phyloP scores from a whole-genome alignment of 108 stramenopile genomes.

The Stephanodiscus minutulus region DNA sequence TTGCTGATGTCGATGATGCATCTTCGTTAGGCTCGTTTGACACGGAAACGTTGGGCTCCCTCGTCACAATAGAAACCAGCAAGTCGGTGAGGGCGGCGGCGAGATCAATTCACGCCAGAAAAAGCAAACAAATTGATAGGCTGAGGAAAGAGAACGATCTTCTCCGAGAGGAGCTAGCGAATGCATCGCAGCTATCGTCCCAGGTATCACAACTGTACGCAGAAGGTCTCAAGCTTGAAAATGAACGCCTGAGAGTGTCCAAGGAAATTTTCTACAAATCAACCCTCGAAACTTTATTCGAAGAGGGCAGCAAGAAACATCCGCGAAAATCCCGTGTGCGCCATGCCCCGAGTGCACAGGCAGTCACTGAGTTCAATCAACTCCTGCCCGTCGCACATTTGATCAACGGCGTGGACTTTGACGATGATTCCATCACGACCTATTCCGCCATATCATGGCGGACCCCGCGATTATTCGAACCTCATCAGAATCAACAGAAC shows the following conservation, averaged over 20 bases:
- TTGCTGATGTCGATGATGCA: conserved; percentile 13
- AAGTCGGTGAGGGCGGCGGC: not conserved
- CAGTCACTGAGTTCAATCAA: conserved; percentile 5
- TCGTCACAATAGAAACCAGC: conserved; percentile 23
- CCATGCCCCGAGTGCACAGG: not conserved
- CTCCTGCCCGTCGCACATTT: conserved; percentile 13
- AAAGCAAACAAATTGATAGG: conserved; percentile 27
- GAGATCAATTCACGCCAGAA: not conserved
- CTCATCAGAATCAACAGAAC: conserved; percentile 1
- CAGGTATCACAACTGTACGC: conserved; percentile 23
- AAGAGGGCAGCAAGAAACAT: not conserved
- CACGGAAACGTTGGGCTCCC: conserved; percentile 35
- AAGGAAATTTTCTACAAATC: not conserved
- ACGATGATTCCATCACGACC: conserved; percentile 39
- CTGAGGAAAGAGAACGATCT: conserved; percentile 40
- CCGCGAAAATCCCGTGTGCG: not conserved
- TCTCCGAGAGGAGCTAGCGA: conserved; percentile 26
- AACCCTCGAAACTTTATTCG: conserved; percentile 5
- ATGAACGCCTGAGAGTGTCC: conserved; percentile 12
- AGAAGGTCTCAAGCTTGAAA: conserved; percentile 17
- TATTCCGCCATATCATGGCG: conserved; percentile 2
- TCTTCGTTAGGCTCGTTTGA: conserved; percentile 12
- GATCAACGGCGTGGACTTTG: conserved; percentile 40
- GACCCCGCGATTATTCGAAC: not conserved
- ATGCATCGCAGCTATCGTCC: conserved; percentile 12